A percentile compares a stretch with the other conserved stretches of the same genome.
phyloP scores from a whole-genome alignment of 805 yeast species.

The Ascoidea tarda region DNA sequence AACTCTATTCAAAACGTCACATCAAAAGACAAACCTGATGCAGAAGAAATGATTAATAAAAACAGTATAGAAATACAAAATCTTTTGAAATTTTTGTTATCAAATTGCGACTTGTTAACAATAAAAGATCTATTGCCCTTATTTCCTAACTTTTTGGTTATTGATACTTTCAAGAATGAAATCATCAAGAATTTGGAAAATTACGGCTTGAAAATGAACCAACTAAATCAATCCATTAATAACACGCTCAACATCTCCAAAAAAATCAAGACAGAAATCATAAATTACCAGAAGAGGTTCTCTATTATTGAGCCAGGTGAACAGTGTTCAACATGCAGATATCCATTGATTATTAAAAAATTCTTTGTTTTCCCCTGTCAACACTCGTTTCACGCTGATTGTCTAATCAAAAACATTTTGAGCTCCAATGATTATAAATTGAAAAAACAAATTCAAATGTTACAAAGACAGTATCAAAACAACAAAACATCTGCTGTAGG shows the following conservation, averaged over 20 bases:
- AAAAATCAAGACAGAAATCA: constrained; percentile 46
- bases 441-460: constrained; percentile 43
- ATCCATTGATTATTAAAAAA: constrained; percentile 54
- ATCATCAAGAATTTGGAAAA: constrained; percentile 66
- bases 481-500: constrained; percentile 16
- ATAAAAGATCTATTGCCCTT: constrained; percentile 76
- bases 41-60: constrained; percentile 18
- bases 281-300: constrained; percentile 35
- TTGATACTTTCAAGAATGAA: constrained; percentile 75
- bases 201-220: constrained; percentile 52
- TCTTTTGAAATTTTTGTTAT: constrained; percentile 22
- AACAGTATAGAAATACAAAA: constrained; percentile 15
- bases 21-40: constrained; percentile 5
- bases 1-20: constrained; percentile 2
- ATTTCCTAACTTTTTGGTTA: constrained; percentile 71
- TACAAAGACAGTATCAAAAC: constrained; percentile 29
- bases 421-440: constrained; percentile 53
- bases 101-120: constrained; percentile 35
- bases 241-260: constrained; percentile 42
- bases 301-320: constrained; percentile 73
- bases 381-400: constrained; percentile 83
- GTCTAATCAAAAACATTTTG: constrained; percentile 50
- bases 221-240: constrained; percentile 60
- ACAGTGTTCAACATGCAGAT: constrained; percentile 61
- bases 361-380: constrained; percentile 80